Conservation (phyloP, 2,329 filamentous ascomycete genomes). For the Aaosphaeria arxii region DNA sequence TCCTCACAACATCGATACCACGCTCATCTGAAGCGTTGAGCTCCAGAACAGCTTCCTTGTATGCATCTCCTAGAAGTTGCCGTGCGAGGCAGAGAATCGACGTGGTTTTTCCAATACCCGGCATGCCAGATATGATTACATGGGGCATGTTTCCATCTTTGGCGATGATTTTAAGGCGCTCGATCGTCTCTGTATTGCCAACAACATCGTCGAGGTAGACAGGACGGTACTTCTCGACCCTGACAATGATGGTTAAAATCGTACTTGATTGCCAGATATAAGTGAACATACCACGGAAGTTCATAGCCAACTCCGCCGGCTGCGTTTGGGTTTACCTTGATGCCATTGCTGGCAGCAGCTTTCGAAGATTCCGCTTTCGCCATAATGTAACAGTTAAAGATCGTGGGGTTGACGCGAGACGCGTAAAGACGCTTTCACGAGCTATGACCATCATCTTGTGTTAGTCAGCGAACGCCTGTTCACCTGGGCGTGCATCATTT, state of each 20-base stretch:
- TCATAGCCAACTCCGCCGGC: conserved; percentile 59
- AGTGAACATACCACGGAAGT: conserved; percentile 65
- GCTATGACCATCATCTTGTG: neutral
- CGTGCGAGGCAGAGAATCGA: conserved; percentile 90
- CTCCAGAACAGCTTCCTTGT: conserved; percentile 96
- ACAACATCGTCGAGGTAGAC: conserved; percentile 95
- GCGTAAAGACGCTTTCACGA: conserved; percentile 6
- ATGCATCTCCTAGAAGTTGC: conserved; percentile 85
- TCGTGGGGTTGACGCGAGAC: conserved; percentile 21
- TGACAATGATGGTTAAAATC: conserved; percentile 34
- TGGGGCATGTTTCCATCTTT: conserved; percentile 99
- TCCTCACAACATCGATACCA: conserved; percentile 95
- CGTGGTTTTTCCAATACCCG: conserved; percentile 97
- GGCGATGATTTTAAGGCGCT: conserved; percentile 95
- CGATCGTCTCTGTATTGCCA: conserved; percentile 95
- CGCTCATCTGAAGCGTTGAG: conserved; percentile 95
- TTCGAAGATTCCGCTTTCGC: conserved; percentile 50
- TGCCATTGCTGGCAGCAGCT: conserved; percentile 42
- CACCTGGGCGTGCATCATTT: too few species aligned
- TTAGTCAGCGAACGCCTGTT: conserved; percentile 1
- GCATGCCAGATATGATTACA: conserved; percentile 99
- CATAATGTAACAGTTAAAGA: conserved; percentile 32
- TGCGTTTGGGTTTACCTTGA: conserved; percentile 40
- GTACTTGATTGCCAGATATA: too few species aligned
- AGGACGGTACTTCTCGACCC: conserved; percentile 98